Conservation (phyloP, 306 rosid species). For the apple (Malus domestica) region ASM211411v1 NC_041790.1:14558001-14558500, state of each 20-base stretch:
- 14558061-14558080: not conserved
- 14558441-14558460: conserved; percentile 1
- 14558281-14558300: not conserved
- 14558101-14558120: not conserved
- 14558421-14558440: conserved; percentile 72
- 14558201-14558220: not conserved
- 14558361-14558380: conserved; percentile 89
- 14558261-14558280: not conserved
- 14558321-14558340: conserved; percentile 18
- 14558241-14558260: not conserved
- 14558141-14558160: not conserved
- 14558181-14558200: not conserved
- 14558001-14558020: not conserved
- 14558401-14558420: conserved; percentile 79
- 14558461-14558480: not conserved
- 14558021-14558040: not conserved
- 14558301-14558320: conserved; percentile 3
- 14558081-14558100: not conserved
- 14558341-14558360: conserved; percentile 71
- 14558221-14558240: not conserved
- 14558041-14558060: not conserved
- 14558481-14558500: not conserved
- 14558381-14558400: conserved; percentile 94
- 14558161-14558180: not conserved
- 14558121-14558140: not conserved